These are phyloP conservation scores for Biancaea sappan DNA, from an alignment of 306 rosid genomes.

Conservation along the genomic window DNA sequence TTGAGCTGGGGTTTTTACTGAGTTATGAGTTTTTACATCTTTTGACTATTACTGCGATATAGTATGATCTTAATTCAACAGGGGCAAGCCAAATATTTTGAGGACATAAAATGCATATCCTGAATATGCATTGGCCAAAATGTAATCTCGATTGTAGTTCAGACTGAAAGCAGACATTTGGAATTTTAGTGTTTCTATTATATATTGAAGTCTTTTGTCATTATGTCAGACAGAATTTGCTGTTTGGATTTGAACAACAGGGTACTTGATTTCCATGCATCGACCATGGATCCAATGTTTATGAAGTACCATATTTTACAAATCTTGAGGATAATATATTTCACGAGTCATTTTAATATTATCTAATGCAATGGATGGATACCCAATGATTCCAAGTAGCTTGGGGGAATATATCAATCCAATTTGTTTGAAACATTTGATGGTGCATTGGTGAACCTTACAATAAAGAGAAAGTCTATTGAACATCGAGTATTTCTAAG, in stretches of 20 bases:
- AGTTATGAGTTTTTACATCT: slow-evolving; percentile 28
- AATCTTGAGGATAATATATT: background rate
- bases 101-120: background rate
- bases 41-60: background rate
- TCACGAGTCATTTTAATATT: background rate
- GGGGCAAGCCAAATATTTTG: slow-evolving; percentile 25
- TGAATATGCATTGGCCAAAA: background rate
- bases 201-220: too few species aligned
- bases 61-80: background rate
- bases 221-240: too few species aligned
- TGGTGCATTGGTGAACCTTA: too few species aligned
- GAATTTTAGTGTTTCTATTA: slow-evolving; percentile 10
- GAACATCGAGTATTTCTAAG: too few species aligned
- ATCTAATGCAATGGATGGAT: background rate
- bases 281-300: background rate
- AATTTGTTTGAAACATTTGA: too few species aligned
- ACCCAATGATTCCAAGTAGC: too few species aligned
- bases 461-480: too few species aligned
- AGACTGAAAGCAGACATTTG: background rate
- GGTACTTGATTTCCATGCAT: background rate
- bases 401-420: too few species aligned
- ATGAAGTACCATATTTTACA: background rate
- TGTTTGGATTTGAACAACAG: too few species aligned
- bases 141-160: slow-evolving; percentile 22
- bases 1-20: slow-evolving; percentile 31